phyloP scores from a whole-genome alignment of 331 rosid species.

The Cucumis variabilis region DNA sequence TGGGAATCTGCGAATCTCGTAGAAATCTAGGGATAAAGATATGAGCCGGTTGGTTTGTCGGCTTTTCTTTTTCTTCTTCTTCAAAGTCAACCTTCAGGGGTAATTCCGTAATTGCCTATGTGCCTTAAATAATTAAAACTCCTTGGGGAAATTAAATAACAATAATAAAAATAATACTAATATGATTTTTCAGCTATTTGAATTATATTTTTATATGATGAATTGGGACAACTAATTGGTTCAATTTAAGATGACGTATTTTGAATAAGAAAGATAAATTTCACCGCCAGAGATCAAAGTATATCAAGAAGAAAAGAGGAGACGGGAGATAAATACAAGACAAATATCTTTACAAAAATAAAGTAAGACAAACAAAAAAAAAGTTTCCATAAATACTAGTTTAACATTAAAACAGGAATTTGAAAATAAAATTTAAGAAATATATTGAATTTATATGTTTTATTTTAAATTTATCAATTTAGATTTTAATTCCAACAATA shows the following conservation, averaged over 20 bases:
- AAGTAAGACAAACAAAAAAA: too few species aligned
- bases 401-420: too few species aligned
- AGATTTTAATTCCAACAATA: too few species aligned
- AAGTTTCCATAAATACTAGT: too few species aligned
- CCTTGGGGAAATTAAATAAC: not conserved
- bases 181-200: not conserved
- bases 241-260: not conserved
- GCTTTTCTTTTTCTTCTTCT: not conserved
- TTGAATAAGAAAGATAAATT: not conserved
- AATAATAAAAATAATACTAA: not conserved
- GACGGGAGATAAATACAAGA: not conserved
- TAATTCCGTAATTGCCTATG: not conserved
- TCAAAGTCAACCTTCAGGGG: not conserved
- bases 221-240: not conserved
- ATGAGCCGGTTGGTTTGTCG: not conserved
- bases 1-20: slow-evolving; percentile 12
- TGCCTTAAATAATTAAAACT: not conserved
- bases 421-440: too few species aligned
- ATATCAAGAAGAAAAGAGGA: not conserved
- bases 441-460: too few species aligned
- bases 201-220: not conserved
- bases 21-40: not conserved
- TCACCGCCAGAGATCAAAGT: not conserved
- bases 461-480: too few species aligned
- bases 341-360: not conserved